A percentile compares a stretch with the other conserved stretches of the same genome.
These are phyloP conservation scores for Phytophthora podocarpi DNA, from an alignment of 352 stramenopile species.

Conservation along the genomic window DNA sequence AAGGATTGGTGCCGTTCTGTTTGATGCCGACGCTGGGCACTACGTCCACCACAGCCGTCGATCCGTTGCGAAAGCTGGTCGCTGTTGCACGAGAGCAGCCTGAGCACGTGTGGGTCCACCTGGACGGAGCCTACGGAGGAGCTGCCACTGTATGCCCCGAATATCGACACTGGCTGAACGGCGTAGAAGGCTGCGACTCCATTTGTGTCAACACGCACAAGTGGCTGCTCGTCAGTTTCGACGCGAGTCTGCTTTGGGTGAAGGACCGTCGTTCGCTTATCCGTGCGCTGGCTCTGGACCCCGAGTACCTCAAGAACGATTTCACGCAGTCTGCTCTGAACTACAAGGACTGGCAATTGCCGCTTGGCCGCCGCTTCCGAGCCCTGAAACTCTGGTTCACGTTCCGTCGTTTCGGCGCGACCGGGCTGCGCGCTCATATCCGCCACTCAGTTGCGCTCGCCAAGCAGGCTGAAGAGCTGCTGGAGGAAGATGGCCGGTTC, in stretches of 20 bases:
- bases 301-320: slow-evolving; percentile 79
- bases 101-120: slow-evolving; percentile 61
- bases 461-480: slow-evolving; percentile 45
- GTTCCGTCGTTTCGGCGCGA: slow-evolving; percentile 65
- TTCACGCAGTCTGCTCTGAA: slow-evolving; percentile 57
- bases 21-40: slow-evolving; percentile 68
- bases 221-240: slow-evolving; percentile 72
- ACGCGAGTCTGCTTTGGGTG: slow-evolving; percentile 72
- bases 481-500: slow-evolving; percentile 55
- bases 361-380: slow-evolving; percentile 71
- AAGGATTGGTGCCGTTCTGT: slow-evolving; percentile 62
- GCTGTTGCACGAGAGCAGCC: slow-evolving; percentile 42
- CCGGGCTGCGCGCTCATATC: slow-evolving; percentile 58
- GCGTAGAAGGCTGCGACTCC: slow-evolving; percentile 65
- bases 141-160: slow-evolving; percentile 59
- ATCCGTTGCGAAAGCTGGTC: slow-evolving; percentile 49
- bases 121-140: slow-evolving; percentile 71
- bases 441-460: slow-evolving; percentile 51
- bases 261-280: slow-evolving; percentile 59
- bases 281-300: slow-evolving; percentile 57
- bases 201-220: slow-evolving; percentile 82
- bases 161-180: slow-evolving; percentile 53
- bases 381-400: slow-evolving; percentile 79
- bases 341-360: slow-evolving; percentile 83
- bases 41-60: slow-evolving; percentile 65